phyloP scores from a whole-genome alignment of 805 yeast species.

The Blastobotrys attinorum region DNA sequence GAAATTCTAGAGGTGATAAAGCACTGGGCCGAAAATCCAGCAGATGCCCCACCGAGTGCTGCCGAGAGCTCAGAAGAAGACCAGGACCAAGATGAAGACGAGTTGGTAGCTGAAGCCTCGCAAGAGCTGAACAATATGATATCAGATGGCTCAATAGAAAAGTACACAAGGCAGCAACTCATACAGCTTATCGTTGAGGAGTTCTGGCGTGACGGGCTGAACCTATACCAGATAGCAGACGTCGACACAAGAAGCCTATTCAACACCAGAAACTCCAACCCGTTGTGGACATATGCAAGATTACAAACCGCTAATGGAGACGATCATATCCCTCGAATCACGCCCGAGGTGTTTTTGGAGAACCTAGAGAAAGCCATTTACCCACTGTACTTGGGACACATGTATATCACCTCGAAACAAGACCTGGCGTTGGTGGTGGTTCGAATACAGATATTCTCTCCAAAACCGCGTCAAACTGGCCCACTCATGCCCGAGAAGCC shows the following conservation, averaged over 20 bases:
- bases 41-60: slow-evolving; percentile 15
- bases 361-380: slow-evolving; percentile 39
- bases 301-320: slow-evolving; percentile 23
- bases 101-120: neutral
- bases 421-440: slow-evolving; percentile 50
- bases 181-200: slow-evolving; percentile 42
- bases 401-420: slow-evolving; percentile 62
- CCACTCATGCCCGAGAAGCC: slow-evolving; percentile 43
- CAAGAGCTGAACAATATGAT: neutral
- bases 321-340: slow-evolving; percentile 30
- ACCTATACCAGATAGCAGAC: slow-evolving; percentile 60
- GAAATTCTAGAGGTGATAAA: slow-evolving; percentile 8
- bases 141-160: neutral
- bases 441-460: slow-evolving; percentile 63
- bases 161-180: slow-evolving; percentile 25
- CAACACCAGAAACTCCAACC: neutral
- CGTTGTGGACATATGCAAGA: slow-evolving; percentile 31
- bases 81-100: slow-evolving; percentile 3
- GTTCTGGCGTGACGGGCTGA: slow-evolving; percentile 51
- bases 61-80: slow-evolving; percentile 15
- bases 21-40: slow-evolving; percentile 8
- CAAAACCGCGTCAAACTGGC: slow-evolving; percentile 3
- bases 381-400: slow-evolving; percentile 32
- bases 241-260: slow-evolving; percentile 46
- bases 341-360: slow-evolving; percentile 46